Conservation (phyloP, 2,329 filamentous ascomycete genomes). For the Penicillium sp. region DNA sequence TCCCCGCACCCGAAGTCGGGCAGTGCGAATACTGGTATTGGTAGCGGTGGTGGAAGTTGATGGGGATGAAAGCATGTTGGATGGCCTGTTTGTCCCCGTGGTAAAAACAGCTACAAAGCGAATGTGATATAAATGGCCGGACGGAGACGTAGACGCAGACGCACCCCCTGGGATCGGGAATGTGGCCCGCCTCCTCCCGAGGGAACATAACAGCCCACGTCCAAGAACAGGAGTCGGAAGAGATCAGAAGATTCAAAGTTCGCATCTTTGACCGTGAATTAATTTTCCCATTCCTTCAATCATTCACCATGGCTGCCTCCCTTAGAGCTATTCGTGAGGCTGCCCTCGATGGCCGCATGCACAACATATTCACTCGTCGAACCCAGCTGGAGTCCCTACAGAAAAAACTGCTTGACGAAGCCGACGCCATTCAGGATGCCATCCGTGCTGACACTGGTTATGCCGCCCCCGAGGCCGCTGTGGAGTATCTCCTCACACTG, state of each 20-base stretch:
- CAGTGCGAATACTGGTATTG: background rate
- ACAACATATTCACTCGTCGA: constrained; percentile 41
- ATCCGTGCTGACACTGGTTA: constrained; percentile 32
- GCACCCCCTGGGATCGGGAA: background rate
- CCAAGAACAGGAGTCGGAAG: background rate
- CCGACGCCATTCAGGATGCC: constrained; percentile 31
- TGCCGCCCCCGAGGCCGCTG: constrained; percentile 33
- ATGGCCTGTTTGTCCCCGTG: background rate
- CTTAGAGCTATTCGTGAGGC: background rate
- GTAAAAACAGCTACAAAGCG: background rate
- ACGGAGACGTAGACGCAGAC: background rate
- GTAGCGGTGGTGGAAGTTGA: background rate
- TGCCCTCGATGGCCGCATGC: constrained; percentile 37
- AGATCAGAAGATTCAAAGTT: background rate
- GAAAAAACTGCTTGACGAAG: constrained; percentile 27
- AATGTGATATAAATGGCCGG: background rate
- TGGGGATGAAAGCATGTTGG: background rate
- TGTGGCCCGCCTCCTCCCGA: background rate
- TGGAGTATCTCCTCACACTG: constrained; percentile 27
- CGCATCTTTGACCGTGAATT: background rate
- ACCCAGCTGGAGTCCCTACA: constrained; percentile 41
- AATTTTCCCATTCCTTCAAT: background rate
- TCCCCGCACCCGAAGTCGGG: background rate
- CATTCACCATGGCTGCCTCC: background rate
- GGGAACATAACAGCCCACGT: background rate